Conservation (phyloP, 2,329 filamentous ascomycete genomes). For the Magnaporthiopsis rhizophila region DNA sequence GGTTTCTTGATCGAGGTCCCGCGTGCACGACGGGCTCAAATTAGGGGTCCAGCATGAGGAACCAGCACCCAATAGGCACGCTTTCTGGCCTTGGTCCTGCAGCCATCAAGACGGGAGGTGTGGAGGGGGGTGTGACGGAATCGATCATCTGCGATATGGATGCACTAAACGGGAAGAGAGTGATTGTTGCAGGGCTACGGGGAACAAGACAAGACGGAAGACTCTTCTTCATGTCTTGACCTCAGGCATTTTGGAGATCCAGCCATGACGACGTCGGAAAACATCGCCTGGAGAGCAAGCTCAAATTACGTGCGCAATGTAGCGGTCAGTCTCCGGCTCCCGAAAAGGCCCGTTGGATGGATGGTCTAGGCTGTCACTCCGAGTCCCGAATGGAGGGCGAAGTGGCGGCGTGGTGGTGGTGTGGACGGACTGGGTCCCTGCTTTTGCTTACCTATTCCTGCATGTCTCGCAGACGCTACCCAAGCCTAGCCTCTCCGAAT, state of each 20-base stretch:
- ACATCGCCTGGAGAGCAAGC: no score
- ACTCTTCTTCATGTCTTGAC: no score
- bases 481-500: not conserved
- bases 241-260: no score
- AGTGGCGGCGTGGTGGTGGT: not conserved
- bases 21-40: not conserved
- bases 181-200: no score
- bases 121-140: not conserved
- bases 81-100: not conserved
- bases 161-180: not conserved
- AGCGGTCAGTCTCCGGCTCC: not conserved
- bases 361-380: not conserved
- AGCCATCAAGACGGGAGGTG: not conserved
- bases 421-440: not conserved
- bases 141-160: not conserved
- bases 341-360: no score
- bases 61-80: not conserved
- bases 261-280: no score
- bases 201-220: no score
- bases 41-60: not conserved
- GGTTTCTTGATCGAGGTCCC: not conserved
- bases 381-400: not conserved
- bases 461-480: slow-evolving; percentile 9
- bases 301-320: not conserved
- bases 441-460: slow-evolving; percentile 8